Conservation (phyloP, 768 basidiomycete genomes). For the Serendipita vermifera region DNA sequence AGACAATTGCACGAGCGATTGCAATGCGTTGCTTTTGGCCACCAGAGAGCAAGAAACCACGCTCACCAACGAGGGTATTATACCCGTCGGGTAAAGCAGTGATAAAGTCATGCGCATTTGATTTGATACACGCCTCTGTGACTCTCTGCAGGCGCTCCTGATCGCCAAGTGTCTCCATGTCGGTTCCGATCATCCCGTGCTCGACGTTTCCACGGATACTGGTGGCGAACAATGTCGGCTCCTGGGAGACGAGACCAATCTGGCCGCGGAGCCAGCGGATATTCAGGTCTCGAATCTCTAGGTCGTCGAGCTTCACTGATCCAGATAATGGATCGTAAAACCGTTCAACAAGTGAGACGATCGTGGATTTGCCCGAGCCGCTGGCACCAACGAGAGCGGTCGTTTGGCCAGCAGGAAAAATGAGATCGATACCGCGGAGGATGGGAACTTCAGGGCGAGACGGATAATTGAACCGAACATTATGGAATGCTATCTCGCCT, state of each 20-base stretch:
- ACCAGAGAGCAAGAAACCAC: slow-evolving; percentile 34
- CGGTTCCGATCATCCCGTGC: slow-evolving; percentile 32
- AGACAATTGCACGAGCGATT: slow-evolving; percentile 31
- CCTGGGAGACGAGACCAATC: slow-evolving; percentile 29
- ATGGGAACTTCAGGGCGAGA: slow-evolving; percentile 29
- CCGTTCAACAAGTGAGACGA: slow-evolving; percentile 27
- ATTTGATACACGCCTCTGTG: slow-evolving; percentile 30
- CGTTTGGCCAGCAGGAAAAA: slow-evolving; percentile 24
- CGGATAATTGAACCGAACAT: slow-evolving; percentile 32
- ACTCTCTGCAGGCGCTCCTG: slow-evolving; percentile 29
- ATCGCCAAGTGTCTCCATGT: slow-evolving; percentile 23
- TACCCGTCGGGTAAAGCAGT: slow-evolving; percentile 31
- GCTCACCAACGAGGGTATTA: slow-evolving; percentile 32
- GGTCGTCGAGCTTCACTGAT: slow-evolving; percentile 23
- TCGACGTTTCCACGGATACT: slow-evolving; percentile 33
- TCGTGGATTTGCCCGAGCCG: slow-evolving; percentile 30
- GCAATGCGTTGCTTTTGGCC: slow-evolving; percentile 34
- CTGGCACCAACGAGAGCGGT: slow-evolving; percentile 32
- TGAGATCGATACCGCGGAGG: slow-evolving; percentile 23
- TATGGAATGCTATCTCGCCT: slow-evolving; percentile 27
- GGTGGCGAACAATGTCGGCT: slow-evolving; percentile 31
- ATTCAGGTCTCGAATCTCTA: slow-evolving; percentile 30
- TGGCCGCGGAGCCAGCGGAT: slow-evolving; percentile 25
- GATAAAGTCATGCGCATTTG: slow-evolving; percentile 37
- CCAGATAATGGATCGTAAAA: slow-evolving; percentile 24